Evolutionary conservation across 345 rosid genomes (phyloP).

Genomic region (Eucalyptus fibrosa): DNA sequence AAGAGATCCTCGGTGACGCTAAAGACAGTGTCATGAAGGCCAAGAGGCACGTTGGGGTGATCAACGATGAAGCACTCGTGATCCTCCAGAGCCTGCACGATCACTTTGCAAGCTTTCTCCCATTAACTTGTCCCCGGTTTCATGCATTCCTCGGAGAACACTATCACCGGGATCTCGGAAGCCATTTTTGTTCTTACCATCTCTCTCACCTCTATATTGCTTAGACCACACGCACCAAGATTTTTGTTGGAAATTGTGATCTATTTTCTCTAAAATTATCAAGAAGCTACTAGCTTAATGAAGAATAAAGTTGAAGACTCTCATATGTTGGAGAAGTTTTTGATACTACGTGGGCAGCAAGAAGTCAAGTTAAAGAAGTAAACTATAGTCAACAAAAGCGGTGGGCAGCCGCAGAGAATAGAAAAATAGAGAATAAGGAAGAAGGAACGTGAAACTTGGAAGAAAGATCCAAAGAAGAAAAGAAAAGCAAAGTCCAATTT

Average conservation of each 20-base stretch:
- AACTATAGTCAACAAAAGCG: too few species aligned
- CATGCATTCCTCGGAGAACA: background rate
- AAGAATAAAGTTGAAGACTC: too few species aligned
- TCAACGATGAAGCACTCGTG: constrained; percentile 16
- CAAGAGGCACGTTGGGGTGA: background rate
- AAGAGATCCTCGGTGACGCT: background rate
- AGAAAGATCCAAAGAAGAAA: too few species aligned
- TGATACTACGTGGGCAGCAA: too few species aligned
- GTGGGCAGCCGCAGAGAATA: too few species aligned
- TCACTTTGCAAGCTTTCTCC: background rate
- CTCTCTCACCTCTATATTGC: background rate
- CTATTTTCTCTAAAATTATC: too few species aligned
- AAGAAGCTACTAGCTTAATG: too few species aligned
- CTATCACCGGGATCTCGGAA: background rate
- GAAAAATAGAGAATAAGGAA: too few species aligned
- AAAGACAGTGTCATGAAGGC: background rate
- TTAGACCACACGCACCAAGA: background rate
- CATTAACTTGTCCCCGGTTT: constrained; percentile 7
- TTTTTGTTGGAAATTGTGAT: background rate
- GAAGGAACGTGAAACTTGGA: too few species aligned
- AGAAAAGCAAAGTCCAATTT: too few species aligned
- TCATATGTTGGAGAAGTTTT: too few species aligned
- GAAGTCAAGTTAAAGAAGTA: too few species aligned
- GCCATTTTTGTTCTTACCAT: background rate
- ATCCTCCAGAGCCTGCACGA: constrained; percentile 7